A percentile compares a stretch with the other conserved stretches of the same genome.
Evolutionary conservation across 352 stramenopile species (phyloP).

Genomic region (Globisporangium barbulae): DNA sequence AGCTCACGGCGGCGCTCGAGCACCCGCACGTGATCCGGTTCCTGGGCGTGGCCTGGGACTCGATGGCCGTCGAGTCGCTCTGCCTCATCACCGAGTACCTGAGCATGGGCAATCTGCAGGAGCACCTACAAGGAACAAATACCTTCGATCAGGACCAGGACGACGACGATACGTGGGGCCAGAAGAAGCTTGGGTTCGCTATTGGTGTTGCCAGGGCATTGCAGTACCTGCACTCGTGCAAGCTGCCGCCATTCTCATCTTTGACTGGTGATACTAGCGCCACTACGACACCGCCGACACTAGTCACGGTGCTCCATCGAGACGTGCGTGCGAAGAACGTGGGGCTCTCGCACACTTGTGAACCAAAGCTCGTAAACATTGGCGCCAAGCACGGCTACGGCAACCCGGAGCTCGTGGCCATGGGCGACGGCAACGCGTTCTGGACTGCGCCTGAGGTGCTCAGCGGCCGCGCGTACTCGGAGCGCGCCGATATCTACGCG

Average conservation of each 20-base stretch:
- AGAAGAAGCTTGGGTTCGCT: conserved; percentile 26
- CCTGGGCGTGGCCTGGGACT: conserved; percentile 54
- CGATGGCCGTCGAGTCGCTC: conserved; percentile 10
- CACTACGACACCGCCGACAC: too few relatives aligned
- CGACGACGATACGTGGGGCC: conserved; percentile 20
- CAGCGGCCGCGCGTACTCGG: conserved; percentile 19
- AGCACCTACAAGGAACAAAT: conserved; percentile 15
- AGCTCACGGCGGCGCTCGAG: conserved; percentile 32
- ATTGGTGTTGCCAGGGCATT: conserved; percentile 31
- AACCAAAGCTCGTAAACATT: conserved; percentile 42
- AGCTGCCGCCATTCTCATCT: neutral
- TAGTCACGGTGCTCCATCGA: conserved; percentile 28
- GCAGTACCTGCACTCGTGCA: conserved; percentile 31
- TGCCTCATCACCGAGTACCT: conserved; percentile 30
- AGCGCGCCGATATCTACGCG: conserved; percentile 34
- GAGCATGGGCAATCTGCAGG: conserved; percentile 20
- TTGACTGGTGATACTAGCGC: neutral
- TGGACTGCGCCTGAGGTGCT: conserved; percentile 39
- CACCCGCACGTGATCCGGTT: conserved; percentile 52
- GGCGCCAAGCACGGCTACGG: conserved; percentile 15
- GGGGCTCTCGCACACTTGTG: conserved; percentile 23
- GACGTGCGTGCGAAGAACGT: conserved; percentile 44
- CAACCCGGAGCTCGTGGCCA: conserved; percentile 10
- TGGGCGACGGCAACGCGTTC: conserved; percentile 19
- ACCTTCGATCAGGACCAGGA: neutral